Evolutionary conservation across 108 stramenopile species (phyloP), one percentile per base, ranked within the genome.

Genomic region (Nitzschia sp.): DNA sequence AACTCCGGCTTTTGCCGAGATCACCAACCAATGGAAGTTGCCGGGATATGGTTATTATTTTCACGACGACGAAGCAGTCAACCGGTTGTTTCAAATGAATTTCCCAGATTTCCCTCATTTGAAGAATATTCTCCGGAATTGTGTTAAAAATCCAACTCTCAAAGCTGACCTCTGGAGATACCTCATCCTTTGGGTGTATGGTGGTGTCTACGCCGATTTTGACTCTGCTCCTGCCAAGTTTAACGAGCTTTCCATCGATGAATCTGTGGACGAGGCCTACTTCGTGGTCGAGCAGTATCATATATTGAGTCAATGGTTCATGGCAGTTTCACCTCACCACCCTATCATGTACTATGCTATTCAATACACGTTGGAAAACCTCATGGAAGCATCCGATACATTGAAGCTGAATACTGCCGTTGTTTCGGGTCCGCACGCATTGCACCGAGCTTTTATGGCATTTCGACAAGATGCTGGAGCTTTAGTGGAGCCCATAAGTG

Each of bases 241-340:
- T 44, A 24, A 58, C 51, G 57, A 26, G 8, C 15, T 26, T 15
- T 46, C 53, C 10, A 80, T 78, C 10, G 11, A 34, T 0, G 22
- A 41, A 0, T 54, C 73, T 9, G 2, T 2, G 46, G 72, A 81
- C 37, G 83, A 84, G 63, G 80, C 67, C 21, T 84, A 65, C 55
- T 84, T 84, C 69, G 73, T 80, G 22, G 59, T 87, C 20, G 86
- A 87, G 59, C 59, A 62, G 56, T 62, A 76, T n/a, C 79, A 80
- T 0, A 67, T 88, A 41, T 65, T 84, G 15, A 64, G 71, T 10
- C 87, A 88, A 57, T 88, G 77, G 57, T 85, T 81, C 41, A 79
- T 88, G 61, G 84, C 87, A 10, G 65, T 81, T 11, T 70, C 77
- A 51, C 87, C 87, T 7, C 29, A 62, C 10, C 87, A 88, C 70